Base-by-base conservation (phyloP, 352 stramenopile genomes). In the Globisporangium apiculatum region DNA sequence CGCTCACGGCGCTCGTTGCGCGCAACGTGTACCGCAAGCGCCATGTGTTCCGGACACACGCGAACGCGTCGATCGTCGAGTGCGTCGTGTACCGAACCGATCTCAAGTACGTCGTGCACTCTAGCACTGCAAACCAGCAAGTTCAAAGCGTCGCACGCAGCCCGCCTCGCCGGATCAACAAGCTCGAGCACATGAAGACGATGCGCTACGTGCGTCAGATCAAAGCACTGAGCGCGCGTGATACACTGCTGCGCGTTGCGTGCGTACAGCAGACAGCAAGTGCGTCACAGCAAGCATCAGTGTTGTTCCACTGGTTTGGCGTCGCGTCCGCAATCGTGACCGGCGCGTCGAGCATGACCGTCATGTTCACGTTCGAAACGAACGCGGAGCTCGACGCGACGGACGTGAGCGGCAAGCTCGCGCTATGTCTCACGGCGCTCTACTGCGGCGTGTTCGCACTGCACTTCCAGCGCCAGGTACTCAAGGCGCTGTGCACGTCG, bases 21-120 rank as follows among this genome's bases (percentile, higher is more conserved):
- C 61, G 61, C 51, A 64, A 63, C 17, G 57, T 64, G 11, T 64
- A 60, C 7, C 50, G 56, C 9, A 63, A 53, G 35, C 49, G 51
- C 35, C 37, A 53, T 18, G 24, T 51, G 5, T 24, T 66, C 4
- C 48, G 35, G 12, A 35, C 37, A 11, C 35, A 48, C 5, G 17
- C 15, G 1, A 47, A 58, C 37, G n/a, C 18, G 6, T 31, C 35
- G 4, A 38, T 58, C 7, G 49, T 62, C 48, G 48, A 57, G 24
- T 62, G 60, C 24, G 60, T 55, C 12, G 42, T 36, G 11, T 66
- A 62, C 24, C 49, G 50, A 9, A 57, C 57, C 15, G 17, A 62
- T 40, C 48, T 62, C 1, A 35, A 57, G 55, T 64, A 51, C 38
- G 35, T 42, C 14, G 35, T 8, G 9, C 36, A 5, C 12, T 10